Evolutionary conservation across 495 filamentous ascomycete genomes (phyloP).

Genomic region (Aspergillus ostianus): DNA sequence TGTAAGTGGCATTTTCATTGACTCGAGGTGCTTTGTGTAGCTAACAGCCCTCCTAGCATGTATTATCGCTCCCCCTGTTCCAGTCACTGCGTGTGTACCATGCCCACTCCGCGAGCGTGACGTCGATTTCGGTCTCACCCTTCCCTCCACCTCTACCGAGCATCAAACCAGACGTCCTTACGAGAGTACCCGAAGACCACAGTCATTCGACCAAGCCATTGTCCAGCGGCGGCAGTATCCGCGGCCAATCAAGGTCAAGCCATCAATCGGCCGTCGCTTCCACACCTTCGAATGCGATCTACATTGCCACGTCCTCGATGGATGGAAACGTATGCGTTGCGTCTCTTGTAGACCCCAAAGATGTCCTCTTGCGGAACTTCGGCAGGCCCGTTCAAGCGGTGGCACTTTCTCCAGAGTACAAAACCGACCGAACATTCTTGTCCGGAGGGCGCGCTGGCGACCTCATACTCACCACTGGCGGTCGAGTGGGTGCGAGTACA

Average conservation of each 20-base stretch:
- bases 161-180: slow-evolving; percentile 51
- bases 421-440: slow-evolving; percentile 78
- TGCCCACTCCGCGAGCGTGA: slow-evolving; percentile 87
- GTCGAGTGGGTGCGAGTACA: slow-evolving; percentile 70
- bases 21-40: slow-evolving; percentile 4
- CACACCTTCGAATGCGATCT: slow-evolving; percentile 79
- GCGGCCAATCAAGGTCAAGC: slow-evolving; percentile 48
- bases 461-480: slow-evolving; percentile 83
- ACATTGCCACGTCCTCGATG: slow-evolving; percentile 90
- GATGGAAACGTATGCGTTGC: slow-evolving; percentile 92
- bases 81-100: slow-evolving; percentile 79
- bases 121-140: slow-evolving; percentile 86
- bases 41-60: slow-evolving; percentile 60
- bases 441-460: slow-evolving; percentile 90
- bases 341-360: slow-evolving; percentile 72
- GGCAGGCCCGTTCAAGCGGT: slow-evolving; percentile 87
- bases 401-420: slow-evolving; percentile 89
- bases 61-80: slow-evolving; percentile 77
- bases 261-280: slow-evolving; percentile 49
- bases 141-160: slow-evolving; percentile 72
- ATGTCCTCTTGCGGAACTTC: slow-evolving; percentile 90
- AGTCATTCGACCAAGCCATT: slow-evolving; percentile 41
- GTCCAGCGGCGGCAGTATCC: slow-evolving; percentile 47
- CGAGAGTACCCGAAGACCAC: slow-evolving; percentile 49
- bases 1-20: slow-evolving; percentile 52